Evolutionary conservation across 441 rosid species (phyloP).

Genomic region (Pelargonium citronellum): DNA sequence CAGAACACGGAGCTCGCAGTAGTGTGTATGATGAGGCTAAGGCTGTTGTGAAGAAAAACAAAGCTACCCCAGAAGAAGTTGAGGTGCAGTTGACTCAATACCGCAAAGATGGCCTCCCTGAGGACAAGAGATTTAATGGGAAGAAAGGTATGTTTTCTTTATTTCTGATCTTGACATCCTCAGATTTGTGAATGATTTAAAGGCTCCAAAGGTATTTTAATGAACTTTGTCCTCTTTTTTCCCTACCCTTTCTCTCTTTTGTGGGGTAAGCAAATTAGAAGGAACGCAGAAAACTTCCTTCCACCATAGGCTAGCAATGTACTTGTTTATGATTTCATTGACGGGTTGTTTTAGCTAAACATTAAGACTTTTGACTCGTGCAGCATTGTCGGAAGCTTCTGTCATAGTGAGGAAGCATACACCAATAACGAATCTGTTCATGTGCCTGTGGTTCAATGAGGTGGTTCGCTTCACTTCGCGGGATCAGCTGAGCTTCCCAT

Average conservation of each 20-base stretch:
- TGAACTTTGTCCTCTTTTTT: no score
- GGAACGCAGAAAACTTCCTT: neutral
- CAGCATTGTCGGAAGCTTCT: constrained; percentile 90
- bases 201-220: no score
- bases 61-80: constrained; percentile 94
- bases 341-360: no score
- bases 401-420: constrained; percentile 88
- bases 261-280: neutral
- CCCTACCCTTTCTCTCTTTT: neutral
- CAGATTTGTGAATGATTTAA: no score
- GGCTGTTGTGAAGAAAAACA: constrained; percentile 83
- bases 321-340: no score
- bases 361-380: constrained; percentile 12
- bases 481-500: constrained; percentile 94
- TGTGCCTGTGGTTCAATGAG: constrained; percentile 99
- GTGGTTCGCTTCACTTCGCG: constrained; percentile 94
- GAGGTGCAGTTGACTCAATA: constrained; percentile 73
- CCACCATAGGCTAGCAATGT: neutral
- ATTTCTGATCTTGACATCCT: neutral
- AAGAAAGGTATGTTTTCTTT: constrained; percentile 52
- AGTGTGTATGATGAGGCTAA: constrained; percentile 91
- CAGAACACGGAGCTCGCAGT: constrained; percentile 96
- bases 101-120: constrained; percentile 62
- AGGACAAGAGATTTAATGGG: constrained; percentile 72
- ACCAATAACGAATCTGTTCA: constrained; percentile 59